Evolutionary conservation across 2,329 filamentous ascomycete species (phyloP).

Genomic region (Akanthomyces lecanii): DNA sequence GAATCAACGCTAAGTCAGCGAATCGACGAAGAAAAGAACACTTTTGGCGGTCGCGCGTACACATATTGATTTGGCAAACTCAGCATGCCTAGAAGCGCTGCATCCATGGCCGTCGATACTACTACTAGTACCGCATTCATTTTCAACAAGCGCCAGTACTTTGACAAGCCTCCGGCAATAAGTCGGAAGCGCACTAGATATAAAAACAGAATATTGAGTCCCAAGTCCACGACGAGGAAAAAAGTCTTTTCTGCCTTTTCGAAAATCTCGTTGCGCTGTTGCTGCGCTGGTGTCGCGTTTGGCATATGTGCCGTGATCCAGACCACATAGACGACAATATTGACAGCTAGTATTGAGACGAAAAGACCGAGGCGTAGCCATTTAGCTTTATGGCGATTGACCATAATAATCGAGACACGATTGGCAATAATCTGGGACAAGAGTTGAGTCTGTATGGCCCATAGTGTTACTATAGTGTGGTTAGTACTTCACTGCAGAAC

Average conservation of each 20-base stretch:
- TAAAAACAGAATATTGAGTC: slow-evolving; percentile 49
- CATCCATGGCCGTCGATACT: slow-evolving; percentile 46
- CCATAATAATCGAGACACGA: slow-evolving; percentile 39
- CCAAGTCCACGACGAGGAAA: slow-evolving; percentile 45
- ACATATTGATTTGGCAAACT: slow-evolving; percentile 19
- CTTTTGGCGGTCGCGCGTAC: neutral
- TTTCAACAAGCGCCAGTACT: slow-evolving; percentile 45
- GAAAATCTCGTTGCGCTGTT: slow-evolving; percentile 21
- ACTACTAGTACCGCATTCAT: slow-evolving; percentile 46
- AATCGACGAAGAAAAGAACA: neutral
- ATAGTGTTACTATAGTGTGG: slow-evolving; percentile 13
- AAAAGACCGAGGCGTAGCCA: slow-evolving; percentile 35
- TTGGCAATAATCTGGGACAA: slow-evolving; percentile 44
- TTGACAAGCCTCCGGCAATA: slow-evolving; percentile 42
- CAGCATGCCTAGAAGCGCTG: slow-evolving; percentile 25
- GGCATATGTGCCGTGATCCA: slow-evolving; percentile 35
- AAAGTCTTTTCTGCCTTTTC: slow-evolving; percentile 38
- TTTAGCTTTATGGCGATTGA: slow-evolving; percentile 30
- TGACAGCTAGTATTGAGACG: slow-evolving; percentile 31
- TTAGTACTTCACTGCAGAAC: no score
- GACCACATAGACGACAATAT: slow-evolving; percentile 36
- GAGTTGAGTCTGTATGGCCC: slow-evolving; percentile 33
- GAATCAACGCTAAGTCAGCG: neutral
- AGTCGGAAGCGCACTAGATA: slow-evolving; percentile 41
- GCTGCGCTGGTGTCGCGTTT: slow-evolving; percentile 12